Evolutionary conservation across 2,329 filamentous ascomycete species (phyloP).

Genomic region (Macrophomina tecta): DNA sequence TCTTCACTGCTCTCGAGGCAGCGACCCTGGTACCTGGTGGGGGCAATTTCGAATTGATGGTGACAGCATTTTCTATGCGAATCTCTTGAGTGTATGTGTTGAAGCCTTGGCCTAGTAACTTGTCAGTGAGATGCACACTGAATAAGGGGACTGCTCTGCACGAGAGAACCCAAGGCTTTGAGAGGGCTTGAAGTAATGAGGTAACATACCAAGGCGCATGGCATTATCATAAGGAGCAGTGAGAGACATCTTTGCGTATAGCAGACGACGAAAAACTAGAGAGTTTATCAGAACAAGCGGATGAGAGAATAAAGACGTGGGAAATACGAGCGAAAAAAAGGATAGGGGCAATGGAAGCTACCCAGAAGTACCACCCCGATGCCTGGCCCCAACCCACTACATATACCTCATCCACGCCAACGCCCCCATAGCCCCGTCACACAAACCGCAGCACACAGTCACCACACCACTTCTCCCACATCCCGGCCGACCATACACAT

Average conservation of each 20-base stretch:
- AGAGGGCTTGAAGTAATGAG: not conserved
- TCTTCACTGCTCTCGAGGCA: slow-evolving; percentile 2
- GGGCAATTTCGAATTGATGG: slow-evolving; percentile 30
- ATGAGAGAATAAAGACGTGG: no score
- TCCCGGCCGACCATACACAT: not conserved
- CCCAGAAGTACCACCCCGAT: not conserved
- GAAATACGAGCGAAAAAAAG: not conserved
- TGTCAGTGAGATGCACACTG: not conserved
- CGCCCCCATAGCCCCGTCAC: not conserved
- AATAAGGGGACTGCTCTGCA: slow-evolving; percentile 4
- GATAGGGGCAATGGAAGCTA: not conserved
- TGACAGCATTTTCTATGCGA: slow-evolving; percentile 46
- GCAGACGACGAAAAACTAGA: not conserved
- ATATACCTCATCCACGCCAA: not conserved
- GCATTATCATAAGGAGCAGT: slow-evolving; percentile 46
- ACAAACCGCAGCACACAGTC: slow-evolving; percentile 6
- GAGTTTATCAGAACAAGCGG: not conserved
- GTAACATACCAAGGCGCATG: slow-evolving; percentile 42
- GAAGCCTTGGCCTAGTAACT: slow-evolving; percentile 41
- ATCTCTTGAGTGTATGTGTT: slow-evolving; percentile 51
- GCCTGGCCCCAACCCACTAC: not conserved
- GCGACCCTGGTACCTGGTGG: slow-evolving; percentile 26
- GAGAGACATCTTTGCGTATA: slow-evolving; percentile 36
- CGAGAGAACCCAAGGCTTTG: not conserved
- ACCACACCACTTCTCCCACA: not conserved